Evolutionary conservation across 345 rosid genomes (phyloP).

Genomic region (Corchorus olitorius): DNA sequence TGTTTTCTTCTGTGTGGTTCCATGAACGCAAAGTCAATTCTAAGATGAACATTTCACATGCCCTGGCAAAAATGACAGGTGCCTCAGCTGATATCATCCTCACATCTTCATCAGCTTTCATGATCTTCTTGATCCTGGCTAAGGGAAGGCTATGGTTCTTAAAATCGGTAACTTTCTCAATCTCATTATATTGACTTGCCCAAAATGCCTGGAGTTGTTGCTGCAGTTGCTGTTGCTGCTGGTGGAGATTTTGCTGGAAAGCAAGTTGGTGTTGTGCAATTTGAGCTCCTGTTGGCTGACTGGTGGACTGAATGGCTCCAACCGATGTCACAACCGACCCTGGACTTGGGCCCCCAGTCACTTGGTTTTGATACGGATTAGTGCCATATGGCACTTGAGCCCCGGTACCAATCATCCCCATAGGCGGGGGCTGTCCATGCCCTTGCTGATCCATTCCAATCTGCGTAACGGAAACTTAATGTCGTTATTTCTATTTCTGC

Average conservation of each 20-base stretch:
- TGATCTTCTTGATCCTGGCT: constrained; percentile 97
- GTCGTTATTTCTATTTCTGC: constrained; percentile 3
- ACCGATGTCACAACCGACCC: constrained; percentile 41
- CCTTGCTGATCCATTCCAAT: constrained; percentile 79
- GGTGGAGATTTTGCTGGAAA: constrained; percentile 87
- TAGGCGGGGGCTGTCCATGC: constrained; percentile 64
- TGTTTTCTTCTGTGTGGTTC: constrained; percentile 98
- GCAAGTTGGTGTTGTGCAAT: constrained; percentile 69
- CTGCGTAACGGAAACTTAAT: constrained; percentile 14
- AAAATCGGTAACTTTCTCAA: constrained; percentile 79
- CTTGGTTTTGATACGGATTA: constrained; percentile 64
- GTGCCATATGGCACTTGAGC: constrained; percentile 57
- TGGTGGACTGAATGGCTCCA: constrained; percentile 47
- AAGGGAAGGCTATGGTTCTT: constrained; percentile 94
- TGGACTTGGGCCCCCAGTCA: constrained; percentile 46
- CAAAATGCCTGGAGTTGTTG: constrained; percentile 89
- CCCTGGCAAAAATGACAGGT: constrained; percentile 91
- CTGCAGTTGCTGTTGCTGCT: constrained; percentile 89
- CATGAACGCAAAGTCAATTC: constrained; percentile 91
- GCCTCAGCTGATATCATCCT: constrained; percentile 99
- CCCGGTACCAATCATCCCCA: constrained; percentile 46
- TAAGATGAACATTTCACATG: constrained; percentile 96
- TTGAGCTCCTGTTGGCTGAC: constrained; percentile 60
- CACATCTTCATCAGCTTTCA: constrained; percentile 98
- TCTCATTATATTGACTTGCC: constrained; percentile 81